Evolutionary conservation across 345 rosid genomes (phyloP), one percentile per base, ranked within the genome.

Genomic region (Pseudoturritis turrita): DNA sequence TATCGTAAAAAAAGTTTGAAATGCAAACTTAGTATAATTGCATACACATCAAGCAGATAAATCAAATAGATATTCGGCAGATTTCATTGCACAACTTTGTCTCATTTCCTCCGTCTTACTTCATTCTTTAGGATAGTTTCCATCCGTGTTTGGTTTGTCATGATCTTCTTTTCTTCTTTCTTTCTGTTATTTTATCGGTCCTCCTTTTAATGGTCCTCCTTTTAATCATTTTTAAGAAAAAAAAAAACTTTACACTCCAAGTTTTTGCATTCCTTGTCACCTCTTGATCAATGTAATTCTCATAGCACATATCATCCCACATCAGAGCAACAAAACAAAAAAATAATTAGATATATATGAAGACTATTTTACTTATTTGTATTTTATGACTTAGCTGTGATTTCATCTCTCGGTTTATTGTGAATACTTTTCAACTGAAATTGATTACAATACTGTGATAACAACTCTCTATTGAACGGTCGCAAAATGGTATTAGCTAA

Each of bases 301-400:
- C n/a, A n/a, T 52, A 57, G 68, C 68, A 71, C 75, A 71, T 68
- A 71, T 71, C 62, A 50, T 50, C 21, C 39, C 22, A 61, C 61
- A 40, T 71, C 52, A 49, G 28, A 26, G 29, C 68, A 29, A 61
- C 36, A 47, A 18, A 70, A 23, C 28, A 47, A 31, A 19, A 64
- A 25, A 25, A 37, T 18, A 29, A n/a, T n/a, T n/a, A n/a, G n/a
- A n/a, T n/a, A n/a, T n/a, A n/a, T n/a, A n/a, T n/a, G n/a, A n/a
- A n/a, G n/a, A n/a, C n/a, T n/a, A n/a, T n/a, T n/a, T n/a, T n/a
- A n/a, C 12, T 35, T 36, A 56, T 35, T 59, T 15, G 28, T 47
- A 35, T 36, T 23, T 58, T 70, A 56, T 40, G 7, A 54, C 13
- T 66, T 9, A 15, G 3, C 17, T 52, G 17, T 31, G 28, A 39